These are phyloP conservation scores for Gymnopus androsaceus DNA, from an alignment of 1,284 basidiomycete genomes.

Conservation along the genomic window DNA sequence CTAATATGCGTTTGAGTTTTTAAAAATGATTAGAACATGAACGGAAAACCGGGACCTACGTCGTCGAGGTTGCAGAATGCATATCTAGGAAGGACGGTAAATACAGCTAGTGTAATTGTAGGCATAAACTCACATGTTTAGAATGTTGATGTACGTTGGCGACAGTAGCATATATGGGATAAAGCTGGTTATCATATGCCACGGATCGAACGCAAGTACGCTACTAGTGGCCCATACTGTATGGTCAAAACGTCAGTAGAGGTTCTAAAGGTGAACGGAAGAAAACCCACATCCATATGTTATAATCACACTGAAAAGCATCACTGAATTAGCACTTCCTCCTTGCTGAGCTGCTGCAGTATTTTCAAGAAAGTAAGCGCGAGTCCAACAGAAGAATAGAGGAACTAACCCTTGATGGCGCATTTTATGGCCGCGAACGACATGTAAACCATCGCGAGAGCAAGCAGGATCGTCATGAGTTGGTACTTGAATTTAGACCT, in stretches of 20 bases:
- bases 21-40: not conserved
- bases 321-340: constrained; percentile 67
- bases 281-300: constrained; percentile 76
- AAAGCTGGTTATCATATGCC: constrained; percentile 92
- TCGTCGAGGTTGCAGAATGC: constrained; percentile 84
- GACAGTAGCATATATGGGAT: constrained; percentile 86
- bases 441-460: constrained; percentile 81
- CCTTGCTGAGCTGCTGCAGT: constrained; percentile 66
- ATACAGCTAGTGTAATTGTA: constrained; percentile 7
- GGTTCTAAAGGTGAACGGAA: not conserved
- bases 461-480: constrained; percentile 75
- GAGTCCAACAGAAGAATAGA: too few species aligned
- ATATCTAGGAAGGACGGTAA: constrained; percentile 46
- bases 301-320: constrained; percentile 83
- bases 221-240: constrained; percentile 76
- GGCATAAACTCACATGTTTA: constrained; percentile 70
- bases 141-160: constrained; percentile 86
- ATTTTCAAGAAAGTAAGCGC: too few species aligned
- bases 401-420: too few species aligned
- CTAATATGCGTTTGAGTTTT: constrained; percentile 33
- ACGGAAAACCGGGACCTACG: constrained; percentile 39
- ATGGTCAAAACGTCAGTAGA: not conserved
- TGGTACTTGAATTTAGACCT: constrained; percentile 88
- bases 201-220: constrained; percentile 89
- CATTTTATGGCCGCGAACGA: constrained; percentile 77